Base-by-base conservation (phyloP, 176 grass and related monocot species). In the Musa beccarii region DNA sequence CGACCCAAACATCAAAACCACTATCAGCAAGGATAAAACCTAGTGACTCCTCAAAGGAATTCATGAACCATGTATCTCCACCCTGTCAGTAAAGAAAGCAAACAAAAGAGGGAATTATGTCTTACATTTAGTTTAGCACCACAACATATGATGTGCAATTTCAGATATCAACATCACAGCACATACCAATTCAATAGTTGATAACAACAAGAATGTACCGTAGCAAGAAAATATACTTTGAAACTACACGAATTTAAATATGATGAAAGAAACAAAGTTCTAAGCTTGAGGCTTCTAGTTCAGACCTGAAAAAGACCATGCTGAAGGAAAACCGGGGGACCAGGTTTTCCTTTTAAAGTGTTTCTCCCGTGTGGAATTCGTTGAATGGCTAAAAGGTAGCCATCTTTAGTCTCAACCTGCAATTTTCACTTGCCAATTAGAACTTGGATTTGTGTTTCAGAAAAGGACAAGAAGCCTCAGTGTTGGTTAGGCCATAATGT, bases 1-100 rank as follows among this genome's bases (percentile, higher is more conserved):
- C 94, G 75, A 97, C 74, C 94, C 94, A 93, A 85, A 97, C 94
- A 90, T 93, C 90, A 76, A 97, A 97, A 74, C 90, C 94, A 82
- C 83, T 89, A 87, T 97, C 94, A 65, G 90, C 94, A 85, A 97
- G 89, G 56, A 97, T 89, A 81, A 89, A 97, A 68, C 88, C 90
- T 77, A 97, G 86, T 9, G 94, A 93, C 69, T 97, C 79, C 72
- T 93, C 72, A 26, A 71, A 57, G 10, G 85, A 87, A 80, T 97
- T 97, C 71, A 86, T 76, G 61, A 97, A 97, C 94, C 94, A 97
- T 76, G 94, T 85, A 69, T 93, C 90, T 70, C 94, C 90, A 83
- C 88, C 94, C 94, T 97, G 81, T 66, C 1, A 51, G 78, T 23
- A 51, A 69, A 73, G 51, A 15, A 76, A 78, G 5, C 8, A 63